phyloP scores from a whole-genome alignment of 202 grass and related monocot genomes.

The Zoysia matrella region DNA sequence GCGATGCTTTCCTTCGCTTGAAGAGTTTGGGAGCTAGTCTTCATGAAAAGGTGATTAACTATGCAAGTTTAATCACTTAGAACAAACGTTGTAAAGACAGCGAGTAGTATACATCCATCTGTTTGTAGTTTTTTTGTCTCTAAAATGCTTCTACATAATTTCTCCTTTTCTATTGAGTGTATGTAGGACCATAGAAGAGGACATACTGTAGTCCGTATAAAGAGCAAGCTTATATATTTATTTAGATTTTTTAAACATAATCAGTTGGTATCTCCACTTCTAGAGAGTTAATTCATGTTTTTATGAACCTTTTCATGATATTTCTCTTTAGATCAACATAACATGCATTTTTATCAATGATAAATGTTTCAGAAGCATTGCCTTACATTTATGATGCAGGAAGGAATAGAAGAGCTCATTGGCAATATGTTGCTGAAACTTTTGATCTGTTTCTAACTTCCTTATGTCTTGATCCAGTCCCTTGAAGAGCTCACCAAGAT shows the following conservation, averaged over 20 bases:
- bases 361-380: neutral
- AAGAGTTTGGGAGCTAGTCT: constrained; percentile 72
- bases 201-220: neutral
- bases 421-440: constrained; percentile 33
- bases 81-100: neutral
- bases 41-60: constrained; percentile 69
- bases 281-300: neutral
- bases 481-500: constrained; percentile 85
- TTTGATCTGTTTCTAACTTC: constrained; percentile 38
- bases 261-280: constrained; percentile 21
- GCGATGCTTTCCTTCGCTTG: constrained; percentile 67
- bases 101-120: neutral
- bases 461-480: constrained; percentile 63
- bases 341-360: constrained; percentile 8
- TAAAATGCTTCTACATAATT: constrained; percentile 14
- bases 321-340: constrained; percentile 34
- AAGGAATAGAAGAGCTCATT: neutral
- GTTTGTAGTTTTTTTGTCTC: neutral
- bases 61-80: constrained; percentile 8
- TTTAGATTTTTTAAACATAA: constrained; percentile 17
- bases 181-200: neutral
- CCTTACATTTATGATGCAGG: neutral
- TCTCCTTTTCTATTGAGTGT: neutral
- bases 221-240: constrained; percentile 2
- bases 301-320: constrained; percentile 10